These are phyloP conservation scores for Boletus sp. DNA, from an alignment of 1,284 basidiomycete genomes.

Conservation along the genomic window DNA sequence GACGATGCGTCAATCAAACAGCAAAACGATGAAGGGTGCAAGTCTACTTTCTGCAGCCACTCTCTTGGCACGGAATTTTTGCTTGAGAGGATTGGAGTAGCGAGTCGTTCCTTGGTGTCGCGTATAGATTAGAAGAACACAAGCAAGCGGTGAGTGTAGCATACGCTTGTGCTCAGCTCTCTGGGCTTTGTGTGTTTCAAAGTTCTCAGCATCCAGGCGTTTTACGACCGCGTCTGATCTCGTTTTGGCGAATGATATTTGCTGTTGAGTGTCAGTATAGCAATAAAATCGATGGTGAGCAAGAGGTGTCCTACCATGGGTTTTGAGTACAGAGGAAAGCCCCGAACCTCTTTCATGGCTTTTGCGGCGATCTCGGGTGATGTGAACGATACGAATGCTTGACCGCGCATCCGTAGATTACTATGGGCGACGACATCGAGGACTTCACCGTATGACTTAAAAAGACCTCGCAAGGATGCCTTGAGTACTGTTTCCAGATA, in stretches of 20 bases:
- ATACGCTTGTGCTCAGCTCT: conserved; percentile 82
- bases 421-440: conserved; percentile 89
- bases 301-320: conserved; percentile 69
- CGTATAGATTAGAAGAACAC: conserved; percentile 1
- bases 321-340: conserved; percentile 95
- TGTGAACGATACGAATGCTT: conserved; percentile 94
- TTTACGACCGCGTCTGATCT: conserved; percentile 88
- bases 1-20: conserved; percentile 9
- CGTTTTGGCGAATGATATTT: conserved; percentile 89
- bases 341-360: conserved; percentile 87
- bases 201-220: conserved; percentile 58
- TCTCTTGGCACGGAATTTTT: conserved; percentile 77
- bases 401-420: conserved; percentile 95
- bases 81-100: conserved; percentile 82
- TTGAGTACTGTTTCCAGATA: conserved; percentile 65
- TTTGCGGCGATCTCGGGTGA: conserved; percentile 78
- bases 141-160: conserved; percentile 15
- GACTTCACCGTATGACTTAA: conserved; percentile 91
- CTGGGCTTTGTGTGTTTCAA: conserved; percentile 72
- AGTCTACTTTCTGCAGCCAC: conserved; percentile 67
- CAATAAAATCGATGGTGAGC: not conserved
- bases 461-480: conserved; percentile 81
- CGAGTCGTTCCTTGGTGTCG: conserved; percentile 63
- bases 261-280: conserved; percentile 44
- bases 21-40: conserved; percentile 22